Conservation (phyloP, 306 rosid genomes). For the Parietaria judaica region DNA sequence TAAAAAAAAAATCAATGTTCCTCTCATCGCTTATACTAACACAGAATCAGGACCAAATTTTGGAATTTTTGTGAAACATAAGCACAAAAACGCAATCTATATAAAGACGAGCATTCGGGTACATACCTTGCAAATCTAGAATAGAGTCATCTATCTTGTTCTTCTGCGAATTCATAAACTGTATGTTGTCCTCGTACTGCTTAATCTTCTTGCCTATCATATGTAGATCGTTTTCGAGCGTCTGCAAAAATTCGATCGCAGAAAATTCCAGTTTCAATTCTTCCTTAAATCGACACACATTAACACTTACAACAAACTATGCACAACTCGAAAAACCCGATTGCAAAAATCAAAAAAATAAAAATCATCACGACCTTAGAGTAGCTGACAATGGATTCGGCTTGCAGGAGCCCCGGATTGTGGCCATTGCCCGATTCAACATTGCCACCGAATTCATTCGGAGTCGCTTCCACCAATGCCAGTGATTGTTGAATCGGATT, state of each 20-base stretch:
- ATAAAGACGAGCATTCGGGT: not conserved
- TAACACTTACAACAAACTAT: not conserved
- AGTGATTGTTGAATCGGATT: not conserved
- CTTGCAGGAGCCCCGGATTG: conserved; percentile 2
- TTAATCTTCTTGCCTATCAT: conserved; percentile 58
- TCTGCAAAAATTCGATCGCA: conserved; percentile 41
- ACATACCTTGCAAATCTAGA: conserved; percentile 69
- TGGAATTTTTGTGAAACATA: too few relatives aligned
- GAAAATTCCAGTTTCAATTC: conserved; percentile 8
- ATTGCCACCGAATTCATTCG: not conserved
- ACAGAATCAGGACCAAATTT: too few relatives aligned
- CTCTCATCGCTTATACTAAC: too few relatives aligned
- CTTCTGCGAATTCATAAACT: conserved; percentile 41
- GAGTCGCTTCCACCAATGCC: conserved; percentile 3
- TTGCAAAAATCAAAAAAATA: not conserved
- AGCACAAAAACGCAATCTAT: too few relatives aligned
- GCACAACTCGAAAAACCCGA: not conserved
- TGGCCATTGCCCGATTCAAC: not conserved
- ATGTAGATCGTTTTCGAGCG: conserved; percentile 67
- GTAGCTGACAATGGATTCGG: conserved; percentile 8
- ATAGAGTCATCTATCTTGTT: conserved; percentile 60
- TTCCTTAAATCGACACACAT: not conserved
- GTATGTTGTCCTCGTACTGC: conserved; percentile 62
- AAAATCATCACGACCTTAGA: conserved; percentile 2
- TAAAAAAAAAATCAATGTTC: too few relatives aligned